Evolutionary conservation across 2,329 filamentous ascomycete genomes (phyloP), one percentile per base, ranked within the genome.

Genomic region (Drechslera avenae): DNA sequence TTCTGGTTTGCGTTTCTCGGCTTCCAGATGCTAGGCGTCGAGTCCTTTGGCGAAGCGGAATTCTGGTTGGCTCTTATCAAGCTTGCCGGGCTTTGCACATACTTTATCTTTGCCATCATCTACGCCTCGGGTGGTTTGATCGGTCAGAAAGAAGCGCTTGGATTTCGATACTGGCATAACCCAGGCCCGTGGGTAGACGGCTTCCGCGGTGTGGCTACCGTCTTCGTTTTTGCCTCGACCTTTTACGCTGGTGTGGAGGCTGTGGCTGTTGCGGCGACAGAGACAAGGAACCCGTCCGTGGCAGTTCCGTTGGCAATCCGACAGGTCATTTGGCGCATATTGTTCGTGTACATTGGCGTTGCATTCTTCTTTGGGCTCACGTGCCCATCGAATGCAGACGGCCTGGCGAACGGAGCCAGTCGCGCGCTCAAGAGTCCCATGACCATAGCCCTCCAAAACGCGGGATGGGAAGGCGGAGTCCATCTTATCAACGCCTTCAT

Each of bases 381-480:
- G 0, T 89, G 88, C 59, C 87, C 88, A 0, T 83, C 85, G 33
- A 83, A 90, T 52, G 83, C 86, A 0, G 74, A 80, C 3, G 83
- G 81, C 1, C 79, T 92, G 0, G 78, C 88, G 33, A 84, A 83
- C 21, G 83, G 83, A 3, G 72, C 71, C 3, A 85, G 82, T 47
- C 83, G 86, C 50, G 86, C 87, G 0, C 78, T 90, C 19, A 82
- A 87, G 71, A 88, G 85, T 16, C 68, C 67, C 1, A 65, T 69
- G 62, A 69, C 68, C 1, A 69, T 71, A 14, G 67, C 67, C 4
- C 83, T 92, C 37, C 83, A 87, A 55, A 89, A 84, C 52, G 89
- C 88, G 1, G 88, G 88, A 1, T 91, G 87, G 83, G 73, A 87
- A 46, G 84, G 83, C 19, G 89, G 87, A 46, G 86, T 88, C 1